Base-by-base conservation (phyloP, 192 early-diverging fungal species). In the Spizellomyces punctatus region DNA sequence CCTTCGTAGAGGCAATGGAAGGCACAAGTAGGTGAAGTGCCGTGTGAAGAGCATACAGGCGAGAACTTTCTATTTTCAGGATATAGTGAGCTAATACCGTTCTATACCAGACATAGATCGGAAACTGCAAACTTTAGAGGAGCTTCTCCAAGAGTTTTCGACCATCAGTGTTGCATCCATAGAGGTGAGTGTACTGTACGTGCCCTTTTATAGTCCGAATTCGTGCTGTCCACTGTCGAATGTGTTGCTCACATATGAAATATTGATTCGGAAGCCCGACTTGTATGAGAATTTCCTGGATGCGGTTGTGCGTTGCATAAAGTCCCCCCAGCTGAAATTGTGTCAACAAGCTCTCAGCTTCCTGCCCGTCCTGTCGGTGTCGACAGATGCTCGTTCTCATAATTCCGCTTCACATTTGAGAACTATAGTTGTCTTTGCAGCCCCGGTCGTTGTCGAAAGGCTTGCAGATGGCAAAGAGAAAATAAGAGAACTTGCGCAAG, bases 401-500 rank as follows among this genome's bases (percentile, higher is more conserved):
- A 68, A 56, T 16, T 36, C 44, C 9, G 66, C 44, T 16, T 42
- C 49, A 21, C 17, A 27, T 14, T 19, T 68, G 21, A 68, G 57
- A 43, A 43, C 54, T 2, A 50, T 68, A 8, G 14, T 42, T n/a
- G 48, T 21, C 6, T 58, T 58, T n/a, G 10, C 54, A 57, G 44
- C 42, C 12, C 55, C 66, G 44, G 14, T 27, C 14, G 9, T 71
- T 8, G 16, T 71, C 8, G 69, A 71, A 9, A n/a, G 45, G 12
- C 47, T 71, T 8, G 69, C 56, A 19, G 69, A 71, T 71, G 43
- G 41, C 8, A 63, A 61, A 63, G 69, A 71, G 2, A 21, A 46
- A 5, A 46, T 16, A 17, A 42, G 69, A 6, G 69, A 71, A 41
- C 46, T 61, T 1, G 69, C 69, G 0, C 59, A 60, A 22, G 44